phyloP scores from a whole-genome alignment of 345 rosid species.

The Odontarrhena argentea region DNA sequence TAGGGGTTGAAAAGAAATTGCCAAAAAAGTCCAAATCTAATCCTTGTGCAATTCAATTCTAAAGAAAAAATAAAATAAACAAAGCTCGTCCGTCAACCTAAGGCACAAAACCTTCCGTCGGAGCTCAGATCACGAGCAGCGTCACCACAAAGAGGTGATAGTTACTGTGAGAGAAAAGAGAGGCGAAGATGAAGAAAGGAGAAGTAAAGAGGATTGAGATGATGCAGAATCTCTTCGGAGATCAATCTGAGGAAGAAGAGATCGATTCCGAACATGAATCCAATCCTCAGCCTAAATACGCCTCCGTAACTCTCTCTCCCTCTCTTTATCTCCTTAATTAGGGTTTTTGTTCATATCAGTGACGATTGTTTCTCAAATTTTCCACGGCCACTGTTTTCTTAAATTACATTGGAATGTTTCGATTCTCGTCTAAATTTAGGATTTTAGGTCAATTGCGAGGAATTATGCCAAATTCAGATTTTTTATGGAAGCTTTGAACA shows the following conservation, averaged over 20 bases:
- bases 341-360: background rate
- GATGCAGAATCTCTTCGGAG: slow-evolving; percentile 98
- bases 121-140: slow-evolving; percentile 36
- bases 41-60: no score
- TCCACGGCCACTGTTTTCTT: background rate
- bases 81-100: background rate
- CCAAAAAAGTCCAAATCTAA: no score
- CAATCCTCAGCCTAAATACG: slow-evolving; percentile 81
- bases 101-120: slow-evolving; percentile 12
- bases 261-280: slow-evolving; percentile 97
- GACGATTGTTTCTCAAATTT: background rate
- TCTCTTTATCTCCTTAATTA: background rate
- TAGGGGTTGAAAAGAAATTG: no score
- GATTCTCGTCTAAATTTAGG: slow-evolving; percentile 18
- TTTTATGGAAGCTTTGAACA: background rate
- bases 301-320: slow-evolving; percentile 56
- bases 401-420: slow-evolving; percentile 4
- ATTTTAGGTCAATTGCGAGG: slow-evolving; percentile 1
- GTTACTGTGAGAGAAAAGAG: slow-evolving; percentile 18
- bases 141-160: background rate
- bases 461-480: background rate
- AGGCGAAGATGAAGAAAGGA: slow-evolving; percentile 65
- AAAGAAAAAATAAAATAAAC: no score
- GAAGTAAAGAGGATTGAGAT: slow-evolving; percentile 91
- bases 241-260: slow-evolving; percentile 94